Conservation (phyloP, 192 early-diverging fungal species). For the Chytriomyces sp. region DNA sequence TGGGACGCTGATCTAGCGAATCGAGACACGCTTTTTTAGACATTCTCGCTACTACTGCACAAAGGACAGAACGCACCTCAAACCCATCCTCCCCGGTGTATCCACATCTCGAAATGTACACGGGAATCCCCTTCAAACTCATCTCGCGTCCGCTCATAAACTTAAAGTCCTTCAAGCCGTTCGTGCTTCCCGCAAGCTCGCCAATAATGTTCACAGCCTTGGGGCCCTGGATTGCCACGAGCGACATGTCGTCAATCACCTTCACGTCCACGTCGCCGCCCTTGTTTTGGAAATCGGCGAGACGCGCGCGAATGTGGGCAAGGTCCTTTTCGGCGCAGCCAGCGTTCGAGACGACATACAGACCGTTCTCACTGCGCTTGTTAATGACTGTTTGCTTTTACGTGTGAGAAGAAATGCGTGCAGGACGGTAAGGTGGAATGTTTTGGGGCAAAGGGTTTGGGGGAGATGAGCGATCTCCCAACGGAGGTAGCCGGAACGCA, state of each 20-base stretch:
- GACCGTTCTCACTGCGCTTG: slow-evolving; percentile 68
- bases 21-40: too few relatives aligned
- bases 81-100: slow-evolving; percentile 99
- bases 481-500: slow-evolving; percentile 10
- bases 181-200: slow-evolving; percentile 52
- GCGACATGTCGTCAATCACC: slow-evolving; percentile 81
- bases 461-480: neutral
- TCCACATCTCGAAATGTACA: slow-evolving; percentile 91
- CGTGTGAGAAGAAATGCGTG: neutral
- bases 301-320: slow-evolving; percentile 79
- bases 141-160: slow-evolving; percentile 87
- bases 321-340: slow-evolving; percentile 97
- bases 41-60: neutral
- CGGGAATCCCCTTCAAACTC: slow-evolving; percentile 73
- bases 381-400: slow-evolving; percentile 87
- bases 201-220: slow-evolving; percentile 72
- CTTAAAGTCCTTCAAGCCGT: slow-evolving; percentile 68
- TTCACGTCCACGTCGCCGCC: slow-evolving; percentile 89
- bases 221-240: slow-evolving; percentile 94
- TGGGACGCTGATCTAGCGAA: slow-evolving; percentile 77
- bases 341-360: slow-evolving; percentile 95
- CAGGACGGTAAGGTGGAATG: too few relatives aligned
- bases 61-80: slow-evolving; percentile 60
- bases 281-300: slow-evolving; percentile 78
- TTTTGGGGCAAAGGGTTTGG: slow-evolving; percentile 11